A percentile compares a stretch with the other conserved stretches of the same genome.
These are phyloP conservation scores for Plantago major DNA, from an alignment of 257 asterid genomes.

Conservation along the genomic window DNA sequence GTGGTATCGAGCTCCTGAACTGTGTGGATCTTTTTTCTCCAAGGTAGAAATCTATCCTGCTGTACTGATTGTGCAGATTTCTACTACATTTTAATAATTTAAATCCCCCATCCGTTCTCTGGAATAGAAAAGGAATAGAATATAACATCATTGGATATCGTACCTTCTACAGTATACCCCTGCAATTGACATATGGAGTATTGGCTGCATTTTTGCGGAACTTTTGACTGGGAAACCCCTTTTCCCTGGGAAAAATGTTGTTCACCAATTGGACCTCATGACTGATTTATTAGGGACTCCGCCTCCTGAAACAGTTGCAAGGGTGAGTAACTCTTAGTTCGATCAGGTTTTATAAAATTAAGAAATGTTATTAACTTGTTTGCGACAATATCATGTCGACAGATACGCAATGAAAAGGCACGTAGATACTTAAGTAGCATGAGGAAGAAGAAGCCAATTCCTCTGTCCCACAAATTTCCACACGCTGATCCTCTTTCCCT, in stretches of 20 bases:
- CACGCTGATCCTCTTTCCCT: slow-evolving; percentile 88
- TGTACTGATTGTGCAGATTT: too few relatives aligned
- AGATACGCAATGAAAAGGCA: slow-evolving; percentile 98
- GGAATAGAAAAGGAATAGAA: slow-evolving; percentile 3
- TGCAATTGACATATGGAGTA: slow-evolving; percentile 97
- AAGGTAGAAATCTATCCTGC: slow-evolving; percentile 44
- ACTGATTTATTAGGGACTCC: slow-evolving; percentile 90
- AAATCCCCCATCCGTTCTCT: not conserved
- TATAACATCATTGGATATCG: slow-evolving; percentile 15
- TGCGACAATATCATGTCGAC: slow-evolving; percentile 23
- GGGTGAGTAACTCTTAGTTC: slow-evolving; percentile 44
- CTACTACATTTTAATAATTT: not conserved
- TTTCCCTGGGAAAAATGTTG: slow-evolving; percentile 96
- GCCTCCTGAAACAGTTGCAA: slow-evolving; percentile 83
- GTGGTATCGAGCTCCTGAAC: slow-evolving; percentile 97
- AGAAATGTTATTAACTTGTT: slow-evolving; percentile 8
- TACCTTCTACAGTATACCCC: slow-evolving; percentile 72
- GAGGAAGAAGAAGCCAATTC: slow-evolving; percentile 77
- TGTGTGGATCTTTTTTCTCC: slow-evolving; percentile 97
- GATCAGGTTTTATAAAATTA: not conserved
- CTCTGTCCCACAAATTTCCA: slow-evolving; percentile 84
- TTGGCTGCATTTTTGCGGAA: slow-evolving; percentile 95
- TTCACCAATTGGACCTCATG: slow-evolving; percentile 94
- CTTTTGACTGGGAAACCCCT: slow-evolving; percentile 89
- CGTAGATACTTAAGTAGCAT: slow-evolving; percentile 95